Conservation (phyloP, 441 rosid genomes). For the Corymbia citriodora region DNA sequence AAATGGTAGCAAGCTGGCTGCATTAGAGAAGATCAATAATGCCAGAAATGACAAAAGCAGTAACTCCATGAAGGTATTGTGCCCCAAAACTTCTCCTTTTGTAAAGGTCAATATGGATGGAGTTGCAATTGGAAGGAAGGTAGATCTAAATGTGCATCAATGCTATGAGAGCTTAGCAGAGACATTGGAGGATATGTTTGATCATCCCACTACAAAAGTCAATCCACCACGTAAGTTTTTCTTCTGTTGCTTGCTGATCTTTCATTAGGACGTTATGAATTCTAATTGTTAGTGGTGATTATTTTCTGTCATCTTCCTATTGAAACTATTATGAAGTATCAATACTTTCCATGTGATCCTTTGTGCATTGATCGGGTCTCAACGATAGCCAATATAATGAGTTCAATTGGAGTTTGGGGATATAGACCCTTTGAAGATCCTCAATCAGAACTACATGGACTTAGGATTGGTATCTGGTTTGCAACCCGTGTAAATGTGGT, state of each 20-base stretch:
- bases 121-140: constrained; percentile 80
- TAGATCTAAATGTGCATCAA: constrained; percentile 64
- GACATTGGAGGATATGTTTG: constrained; percentile 75
- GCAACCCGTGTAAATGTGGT: neutral
- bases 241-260: neutral
- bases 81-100: constrained; percentile 40
- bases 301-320: neutral
- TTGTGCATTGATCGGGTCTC: neutral
- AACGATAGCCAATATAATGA: neutral
- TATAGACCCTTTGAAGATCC: neutral
- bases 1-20: constrained; percentile 19
- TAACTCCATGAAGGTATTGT: constrained; percentile 14
- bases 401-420: neutral
- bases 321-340: neutral
- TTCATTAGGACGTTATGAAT: neutral
- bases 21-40: constrained; percentile 14
- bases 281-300: neutral
- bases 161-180: constrained; percentile 66
- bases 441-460: neutral
- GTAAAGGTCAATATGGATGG: constrained; percentile 98
- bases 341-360: neutral
- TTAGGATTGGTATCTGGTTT: neutral
- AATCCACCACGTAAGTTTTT: constrained; percentile 26
- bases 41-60: constrained; percentile 10
- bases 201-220: constrained; percentile 24